Evolutionary conservation across 495 filamentous ascomycete genomes (phyloP).

Genomic region (Paragyromitra xinjiangensis): DNA sequence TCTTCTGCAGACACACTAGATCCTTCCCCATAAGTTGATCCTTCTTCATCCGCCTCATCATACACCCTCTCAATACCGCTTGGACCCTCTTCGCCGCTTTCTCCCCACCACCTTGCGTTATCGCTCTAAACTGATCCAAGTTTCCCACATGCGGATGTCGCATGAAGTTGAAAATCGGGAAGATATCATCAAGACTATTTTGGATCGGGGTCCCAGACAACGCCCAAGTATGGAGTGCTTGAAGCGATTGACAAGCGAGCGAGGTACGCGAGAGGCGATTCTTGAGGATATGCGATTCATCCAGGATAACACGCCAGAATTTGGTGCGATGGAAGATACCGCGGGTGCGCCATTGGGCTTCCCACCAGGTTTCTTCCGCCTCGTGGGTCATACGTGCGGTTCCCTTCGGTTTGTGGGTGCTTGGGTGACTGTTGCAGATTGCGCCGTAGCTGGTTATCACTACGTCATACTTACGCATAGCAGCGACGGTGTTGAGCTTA

Average conservation of each 20-base stretch:
- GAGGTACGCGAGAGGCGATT: conserved; percentile 44
- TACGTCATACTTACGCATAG: conserved; percentile 33
- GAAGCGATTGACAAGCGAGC: conserved; percentile 36
- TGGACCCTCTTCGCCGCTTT: conserved; percentile 43
- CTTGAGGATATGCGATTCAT: conserved; percentile 59
- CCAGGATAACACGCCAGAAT: conserved; percentile 58
- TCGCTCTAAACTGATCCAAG: conserved; percentile 5
- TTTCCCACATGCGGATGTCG: conserved; percentile 28
- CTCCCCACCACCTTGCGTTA: not conserved
- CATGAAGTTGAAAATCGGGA: conserved; percentile 41
- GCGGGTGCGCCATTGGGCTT: conserved; percentile 17
- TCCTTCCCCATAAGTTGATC: conserved; percentile 52
- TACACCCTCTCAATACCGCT: conserved; percentile 37
- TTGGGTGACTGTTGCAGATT: conserved; percentile 44
- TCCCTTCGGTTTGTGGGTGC: conserved; percentile 14
- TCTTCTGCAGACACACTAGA: conserved; percentile 45
- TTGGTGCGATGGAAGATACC: conserved; percentile 45
- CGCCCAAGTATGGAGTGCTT: conserved; percentile 52
- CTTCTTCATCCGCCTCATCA: conserved; percentile 54
- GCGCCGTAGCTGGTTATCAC: conserved; percentile 56
- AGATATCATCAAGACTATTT: conserved; percentile 52
- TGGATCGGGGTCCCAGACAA: conserved; percentile 59
- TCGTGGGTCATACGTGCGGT: conserved; percentile 12
- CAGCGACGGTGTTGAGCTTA: conserved; percentile 58
- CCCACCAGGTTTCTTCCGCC: conserved; percentile 34